Percentiles rank a stretch among this genome's conserved stretches.
Evolutionary conservation across 2,329 filamentous ascomycete genomes (phyloP).

Genomic region (Dryadomyces quercivorus): DNA sequence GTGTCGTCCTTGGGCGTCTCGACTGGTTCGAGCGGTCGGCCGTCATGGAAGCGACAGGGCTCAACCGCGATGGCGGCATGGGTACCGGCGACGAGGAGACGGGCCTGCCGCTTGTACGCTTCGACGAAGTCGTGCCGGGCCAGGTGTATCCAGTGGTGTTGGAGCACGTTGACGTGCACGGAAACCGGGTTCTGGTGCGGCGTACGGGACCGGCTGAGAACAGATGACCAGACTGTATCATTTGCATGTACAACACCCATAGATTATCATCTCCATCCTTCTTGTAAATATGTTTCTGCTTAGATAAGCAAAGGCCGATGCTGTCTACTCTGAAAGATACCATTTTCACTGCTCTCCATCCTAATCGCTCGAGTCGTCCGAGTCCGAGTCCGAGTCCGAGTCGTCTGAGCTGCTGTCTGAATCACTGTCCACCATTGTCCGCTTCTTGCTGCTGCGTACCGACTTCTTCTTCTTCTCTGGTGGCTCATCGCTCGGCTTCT

Average conservation of each 20-base stretch:
- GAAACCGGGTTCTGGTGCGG: constrained; percentile 30
- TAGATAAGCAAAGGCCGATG: neutral
- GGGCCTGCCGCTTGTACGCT: constrained; percentile 14
- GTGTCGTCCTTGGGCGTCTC: constrained; percentile 27
- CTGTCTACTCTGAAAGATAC: neutral
- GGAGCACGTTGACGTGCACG: constrained; percentile 38
- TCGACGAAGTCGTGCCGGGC: constrained; percentile 30
- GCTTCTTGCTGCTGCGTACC: constrained; percentile 35
- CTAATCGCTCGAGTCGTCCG: neutral
- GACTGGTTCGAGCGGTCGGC: constrained; percentile 38
- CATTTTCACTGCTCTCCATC: neutral
- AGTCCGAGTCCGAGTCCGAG: constrained; percentile 10
- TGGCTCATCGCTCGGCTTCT: constrained; percentile 32
- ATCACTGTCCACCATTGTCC: constrained; percentile 27
- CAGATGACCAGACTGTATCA: neutral
- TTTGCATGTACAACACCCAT: neutral
- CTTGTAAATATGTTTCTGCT: neutral
- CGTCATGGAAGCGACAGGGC: constrained; percentile 23
- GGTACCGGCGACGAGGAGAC: neutral
- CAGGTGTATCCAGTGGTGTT: constrained; percentile 47
- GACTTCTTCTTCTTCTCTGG: constrained; percentile 32
- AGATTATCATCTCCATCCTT: neutral
- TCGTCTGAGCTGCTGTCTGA: constrained; percentile 25
- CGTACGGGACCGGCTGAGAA: neutral
- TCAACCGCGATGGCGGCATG: constrained; percentile 14